Evolutionary conservation across 2,329 filamentous ascomycete species (phyloP).

Genomic region (Clonostachys byssicola): DNA sequence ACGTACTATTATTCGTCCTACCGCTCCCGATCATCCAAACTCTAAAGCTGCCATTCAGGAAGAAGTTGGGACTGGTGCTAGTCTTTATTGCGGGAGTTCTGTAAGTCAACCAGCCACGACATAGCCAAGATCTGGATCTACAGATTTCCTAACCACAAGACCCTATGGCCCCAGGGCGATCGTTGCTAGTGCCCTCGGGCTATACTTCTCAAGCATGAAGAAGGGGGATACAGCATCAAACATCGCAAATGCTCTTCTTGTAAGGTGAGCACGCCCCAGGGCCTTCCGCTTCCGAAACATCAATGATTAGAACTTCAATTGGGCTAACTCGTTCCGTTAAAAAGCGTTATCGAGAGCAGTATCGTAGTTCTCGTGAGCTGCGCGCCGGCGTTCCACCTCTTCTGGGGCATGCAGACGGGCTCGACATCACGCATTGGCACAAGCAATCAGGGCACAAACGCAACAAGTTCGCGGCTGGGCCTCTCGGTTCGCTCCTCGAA

Average conservation of each 20-base stretch:
- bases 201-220: neutral
- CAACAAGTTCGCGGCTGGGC: neutral
- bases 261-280: neutral
- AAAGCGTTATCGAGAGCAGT: neutral
- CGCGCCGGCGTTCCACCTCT: neutral
- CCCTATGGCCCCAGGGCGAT: neutral
- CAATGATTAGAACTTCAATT: neutral
- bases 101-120: neutral
- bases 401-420: neutral
- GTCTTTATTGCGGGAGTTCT: constrained; percentile 4
- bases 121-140: no score
- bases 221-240: neutral
- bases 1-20: constrained; percentile 8
- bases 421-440: neutral
- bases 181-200: neutral
- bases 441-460: neutral
- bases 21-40: constrained; percentile 8
- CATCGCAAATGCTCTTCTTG: neutral
- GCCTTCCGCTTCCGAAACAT: neutral
- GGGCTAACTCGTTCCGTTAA: neutral
- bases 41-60: constrained; percentile 4
- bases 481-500: neutral
- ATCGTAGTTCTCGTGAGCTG: neutral
- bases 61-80: constrained; percentile 12
- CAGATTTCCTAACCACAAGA: no score